Conservation (phyloP, 2,329 filamentous ascomycete species). For the Dryadomyces sulphureus region DNA sequence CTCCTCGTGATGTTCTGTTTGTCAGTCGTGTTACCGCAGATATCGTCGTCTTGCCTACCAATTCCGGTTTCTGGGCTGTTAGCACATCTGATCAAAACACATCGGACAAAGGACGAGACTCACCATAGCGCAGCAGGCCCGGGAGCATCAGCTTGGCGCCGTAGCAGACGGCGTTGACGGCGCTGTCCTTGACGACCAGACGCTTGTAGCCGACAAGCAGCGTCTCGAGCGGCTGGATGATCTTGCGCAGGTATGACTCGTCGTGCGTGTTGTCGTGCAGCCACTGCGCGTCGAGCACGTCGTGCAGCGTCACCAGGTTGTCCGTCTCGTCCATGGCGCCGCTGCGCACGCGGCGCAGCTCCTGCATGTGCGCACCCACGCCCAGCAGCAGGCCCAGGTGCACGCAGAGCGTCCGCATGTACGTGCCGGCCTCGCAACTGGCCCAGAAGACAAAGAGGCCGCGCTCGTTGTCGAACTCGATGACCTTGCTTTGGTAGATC, state of each 20-base stretch:
- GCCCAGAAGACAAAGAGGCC: conserved; percentile 99
- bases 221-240: conserved; percentile 86
- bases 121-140: conserved; percentile 81
- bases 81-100: not conserved
- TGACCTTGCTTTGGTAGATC: conserved; percentile 91
- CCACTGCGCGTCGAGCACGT: conserved; percentile 93
- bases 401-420: conserved; percentile 95
- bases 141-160: conserved; percentile 99
- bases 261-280: conserved; percentile 89
- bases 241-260: conserved; percentile 78
- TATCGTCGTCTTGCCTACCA: conserved; percentile 4
- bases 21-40: conserved; percentile 39
- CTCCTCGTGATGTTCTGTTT: conserved; percentile 72
- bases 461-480: conserved; percentile 97
- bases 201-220: conserved; percentile 90
- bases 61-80: conserved; percentile 9
- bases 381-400: conserved; percentile 52
- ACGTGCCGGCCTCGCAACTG: conserved; percentile 95
- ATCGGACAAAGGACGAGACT: conserved; percentile 16
- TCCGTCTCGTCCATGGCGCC: conserved; percentile 90
- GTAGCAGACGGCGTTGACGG: conserved; percentile 95
- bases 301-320: conserved; percentile 83
- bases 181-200: conserved; percentile 92
- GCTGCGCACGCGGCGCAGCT: conserved; percentile 82
- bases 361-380: conserved; percentile 76